Percentiles rank a stretch among this genome's conserved stretches.
Conservation (phyloP, 331 rosid genomes). For the Rosa hybrid region DNA sequence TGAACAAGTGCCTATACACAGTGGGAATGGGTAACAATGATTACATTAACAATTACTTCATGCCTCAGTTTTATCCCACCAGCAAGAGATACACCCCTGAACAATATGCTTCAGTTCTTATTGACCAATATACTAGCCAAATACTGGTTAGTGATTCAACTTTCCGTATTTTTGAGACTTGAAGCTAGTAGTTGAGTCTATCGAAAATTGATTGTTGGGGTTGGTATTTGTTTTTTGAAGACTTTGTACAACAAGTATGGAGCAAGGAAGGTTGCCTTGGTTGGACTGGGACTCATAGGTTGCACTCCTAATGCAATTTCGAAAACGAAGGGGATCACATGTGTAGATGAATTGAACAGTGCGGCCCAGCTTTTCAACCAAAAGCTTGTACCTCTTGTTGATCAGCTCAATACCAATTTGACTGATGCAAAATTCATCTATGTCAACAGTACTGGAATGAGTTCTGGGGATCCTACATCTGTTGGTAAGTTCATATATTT, state of each 20-base stretch:
- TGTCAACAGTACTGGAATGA: constrained; percentile 24
- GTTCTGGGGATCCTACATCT: background rate
- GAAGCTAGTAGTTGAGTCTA: background rate
- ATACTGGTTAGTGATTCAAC: constrained; percentile 29
- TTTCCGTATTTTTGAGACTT: background rate
- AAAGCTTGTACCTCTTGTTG: constrained; percentile 37
- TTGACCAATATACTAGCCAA: constrained; percentile 18
- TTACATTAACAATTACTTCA: constrained; percentile 65
- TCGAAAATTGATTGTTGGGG: background rate
- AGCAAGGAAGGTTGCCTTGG: constrained; percentile 59
- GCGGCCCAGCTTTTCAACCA: constrained; percentile 42
- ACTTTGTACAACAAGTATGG: constrained; percentile 40
- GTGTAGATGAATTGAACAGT: constrained; percentile 37
- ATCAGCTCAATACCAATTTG: constrained; percentile 34
- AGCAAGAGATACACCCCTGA: constrained; percentile 12
- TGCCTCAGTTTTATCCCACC: constrained; percentile 33
- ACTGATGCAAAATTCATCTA: constrained; percentile 41
- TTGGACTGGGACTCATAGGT: constrained; percentile 47
- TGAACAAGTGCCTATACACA: constrained; percentile 56
- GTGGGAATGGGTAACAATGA: constrained; percentile 60
- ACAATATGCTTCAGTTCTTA: constrained; percentile 38
- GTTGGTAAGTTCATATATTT: constrained; percentile 1
- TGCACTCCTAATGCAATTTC: constrained; percentile 46
- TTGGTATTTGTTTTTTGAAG: constrained; percentile 8
- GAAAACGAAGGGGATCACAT: constrained; percentile 27